phyloP scores from a whole-genome alignment of 805 yeast species.

The Torulaspora gathmanii region DNA sequence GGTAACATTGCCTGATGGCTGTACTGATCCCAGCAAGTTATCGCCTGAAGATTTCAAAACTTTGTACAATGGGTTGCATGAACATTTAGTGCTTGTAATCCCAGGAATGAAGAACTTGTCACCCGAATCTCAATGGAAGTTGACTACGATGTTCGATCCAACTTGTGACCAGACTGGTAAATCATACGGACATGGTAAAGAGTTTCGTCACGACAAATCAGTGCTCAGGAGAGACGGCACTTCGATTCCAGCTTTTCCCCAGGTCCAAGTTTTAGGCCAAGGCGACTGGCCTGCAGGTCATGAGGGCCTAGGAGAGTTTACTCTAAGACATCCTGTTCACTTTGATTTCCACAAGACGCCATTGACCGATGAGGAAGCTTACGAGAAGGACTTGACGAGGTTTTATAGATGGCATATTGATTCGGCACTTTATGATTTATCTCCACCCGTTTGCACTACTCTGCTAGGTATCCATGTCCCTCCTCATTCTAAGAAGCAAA shows the following conservation, averaged over 20 bases:
- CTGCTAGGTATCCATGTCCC: constrained; percentile 80
- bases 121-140: constrained; percentile 69
- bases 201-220: constrained; percentile 58
- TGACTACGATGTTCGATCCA: constrained; percentile 78
- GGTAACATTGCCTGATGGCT: constrained; percentile 58
- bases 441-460: constrained; percentile 85
- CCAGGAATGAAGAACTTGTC: constrained; percentile 64
- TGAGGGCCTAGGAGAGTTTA: constrained; percentile 50
- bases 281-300: constrained; percentile 62
- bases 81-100: constrained; percentile 66
- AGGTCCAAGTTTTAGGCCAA: constrained; percentile 86
- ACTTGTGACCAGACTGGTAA: constrained; percentile 47
- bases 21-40: constrained; percentile 68
- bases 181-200: constrained; percentile 81
- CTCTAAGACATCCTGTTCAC: constrained; percentile 80
- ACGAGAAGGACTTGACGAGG: constrained; percentile 58
- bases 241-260: constrained; percentile 77
- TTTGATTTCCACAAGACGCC: constrained; percentile 69
- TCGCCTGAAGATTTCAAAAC: constrained; percentile 58
- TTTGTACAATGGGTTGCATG: constrained; percentile 60
- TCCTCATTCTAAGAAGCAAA: constrained; percentile 55
- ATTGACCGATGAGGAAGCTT: constrained; percentile 59
- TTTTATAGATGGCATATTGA: constrained; percentile 94
- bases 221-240: constrained; percentile 77
- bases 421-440: constrained; percentile 77